Evolutionary conservation across 2,329 filamentous ascomycete genomes (phyloP).

Genomic region (Fusarium hainanense): DNA sequence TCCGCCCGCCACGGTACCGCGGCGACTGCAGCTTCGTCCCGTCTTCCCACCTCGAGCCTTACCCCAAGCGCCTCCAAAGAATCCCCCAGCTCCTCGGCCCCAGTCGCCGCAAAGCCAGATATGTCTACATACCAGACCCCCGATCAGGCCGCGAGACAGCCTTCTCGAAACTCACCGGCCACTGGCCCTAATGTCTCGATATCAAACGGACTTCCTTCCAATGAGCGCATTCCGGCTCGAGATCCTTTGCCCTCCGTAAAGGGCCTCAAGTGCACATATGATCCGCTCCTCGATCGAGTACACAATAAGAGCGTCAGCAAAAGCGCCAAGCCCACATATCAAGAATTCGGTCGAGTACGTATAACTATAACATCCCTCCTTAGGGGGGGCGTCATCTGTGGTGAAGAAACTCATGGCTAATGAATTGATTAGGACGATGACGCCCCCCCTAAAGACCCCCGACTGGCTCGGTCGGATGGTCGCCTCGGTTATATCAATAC

Average conservation of each 20-base stretch:
- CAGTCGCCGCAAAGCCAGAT: slow-evolving; percentile 64
- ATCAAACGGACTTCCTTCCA: slow-evolving; percentile 50
- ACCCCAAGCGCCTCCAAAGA: slow-evolving; percentile 65
- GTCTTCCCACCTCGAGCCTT: slow-evolving; percentile 56
- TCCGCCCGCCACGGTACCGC: slow-evolving; percentile 56
- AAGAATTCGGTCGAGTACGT: slow-evolving; percentile 75
- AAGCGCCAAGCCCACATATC: slow-evolving; percentile 69
- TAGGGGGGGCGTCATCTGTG: slow-evolving; percentile 70
- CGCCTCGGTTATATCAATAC: slow-evolving; percentile 74
- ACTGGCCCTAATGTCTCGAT: slow-evolving; percentile 49
- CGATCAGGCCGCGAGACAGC: slow-evolving; percentile 49
- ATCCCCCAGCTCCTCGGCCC: slow-evolving; percentile 62
- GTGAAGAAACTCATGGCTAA: slow-evolving; percentile 67
- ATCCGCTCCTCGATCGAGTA: slow-evolving; percentile 66
- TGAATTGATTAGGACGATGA: slow-evolving; percentile 78
- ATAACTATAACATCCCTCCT: slow-evolving; percentile 56
- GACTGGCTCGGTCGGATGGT: slow-evolving; percentile 74
- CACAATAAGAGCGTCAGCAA: slow-evolving; percentile 64
- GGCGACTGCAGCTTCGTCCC: slow-evolving; percentile 53
- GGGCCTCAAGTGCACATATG: slow-evolving; percentile 70
- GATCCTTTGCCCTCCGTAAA: slow-evolving; percentile 65
- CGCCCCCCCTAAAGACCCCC: slow-evolving; percentile 82
- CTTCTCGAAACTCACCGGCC: slow-evolving; percentile 45
- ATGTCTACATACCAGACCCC: slow-evolving; percentile 64
- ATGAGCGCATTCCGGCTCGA: slow-evolving; percentile 65